Percentiles rank a stretch among this genome's conserved stretches.
Conservation (phyloP, 768 basidiomycete genomes). For the Xerocomus potaroensis region DNA sequence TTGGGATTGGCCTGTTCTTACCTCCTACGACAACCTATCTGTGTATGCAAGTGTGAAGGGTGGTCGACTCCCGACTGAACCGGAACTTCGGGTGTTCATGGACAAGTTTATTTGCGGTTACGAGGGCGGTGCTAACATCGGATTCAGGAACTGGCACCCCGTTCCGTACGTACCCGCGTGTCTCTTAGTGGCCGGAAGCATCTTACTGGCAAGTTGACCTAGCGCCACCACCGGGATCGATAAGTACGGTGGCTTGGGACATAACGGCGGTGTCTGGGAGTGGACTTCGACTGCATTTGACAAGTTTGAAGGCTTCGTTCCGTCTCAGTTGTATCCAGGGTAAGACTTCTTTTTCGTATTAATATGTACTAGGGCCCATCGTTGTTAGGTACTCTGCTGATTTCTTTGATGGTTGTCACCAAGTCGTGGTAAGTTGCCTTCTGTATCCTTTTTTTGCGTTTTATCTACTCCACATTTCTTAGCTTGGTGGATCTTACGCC, state of each 20-base stretch:
- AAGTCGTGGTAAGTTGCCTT: conserved; percentile 68
- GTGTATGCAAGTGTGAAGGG: conserved; percentile 82
- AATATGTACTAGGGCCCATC: background rate
- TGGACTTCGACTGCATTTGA: conserved; percentile 88
- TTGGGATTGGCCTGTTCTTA: conserved; percentile 80
- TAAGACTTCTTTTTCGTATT: conserved; percentile 32
- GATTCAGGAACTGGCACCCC: conserved; percentile 93
- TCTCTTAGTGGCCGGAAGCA: background rate
- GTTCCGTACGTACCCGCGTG: conserved; percentile 59
- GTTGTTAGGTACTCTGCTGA: conserved; percentile 67
- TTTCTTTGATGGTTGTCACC: conserved; percentile 87
- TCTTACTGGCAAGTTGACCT: conserved; percentile 1
- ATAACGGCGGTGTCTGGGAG: conserved; percentile 97
- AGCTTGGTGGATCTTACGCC: conserved; percentile 90
- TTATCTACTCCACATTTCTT: background rate
- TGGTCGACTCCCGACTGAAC: conserved; percentile 90
- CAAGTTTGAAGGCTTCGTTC: conserved; percentile 66
- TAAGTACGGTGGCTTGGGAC: conserved; percentile 51
- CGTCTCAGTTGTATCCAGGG: conserved; percentile 84
- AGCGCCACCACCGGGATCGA: conserved; percentile 68
- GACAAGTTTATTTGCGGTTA: conserved; percentile 71
- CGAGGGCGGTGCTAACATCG: conserved; percentile 75
- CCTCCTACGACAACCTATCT: conserved; percentile 73
- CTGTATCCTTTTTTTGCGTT: background rate
- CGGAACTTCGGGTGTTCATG: conserved; percentile 78